Evolutionary conservation across 1,284 basidiomycete species (phyloP), one percentile per base, ranked within the genome.

Genomic region (Ustilago xerochloae): DNA sequence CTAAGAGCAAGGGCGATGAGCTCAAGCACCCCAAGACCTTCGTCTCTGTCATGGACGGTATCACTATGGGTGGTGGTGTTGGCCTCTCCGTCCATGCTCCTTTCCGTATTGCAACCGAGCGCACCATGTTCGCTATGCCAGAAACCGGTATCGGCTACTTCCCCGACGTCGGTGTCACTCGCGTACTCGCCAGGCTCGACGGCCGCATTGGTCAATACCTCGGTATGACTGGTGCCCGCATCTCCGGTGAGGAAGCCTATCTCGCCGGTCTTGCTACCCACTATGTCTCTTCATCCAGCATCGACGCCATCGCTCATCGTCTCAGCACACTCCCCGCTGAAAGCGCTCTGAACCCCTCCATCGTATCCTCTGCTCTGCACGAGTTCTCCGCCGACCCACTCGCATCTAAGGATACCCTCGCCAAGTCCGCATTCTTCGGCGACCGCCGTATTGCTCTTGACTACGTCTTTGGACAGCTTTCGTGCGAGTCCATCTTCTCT

Each of bases 51-150:
- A 90, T 98, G 86, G 49, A 65, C 39, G 65, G 63, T 28, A 63
- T 75, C 56, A 36, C 72, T 94, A 94, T 98, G 92, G 97, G 97
- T 39, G 97, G 97, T 61, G 97, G 97, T 51, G 93, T 93, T 32
- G 97, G 97, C 48, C 89, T 99, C 55, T 89, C 90, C 30, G 90
- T 92, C n/a, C 90, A 92, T 70, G 95, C 94, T 4, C 89, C 91
- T 0, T 94, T 99, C 86, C 89, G 97, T 68, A 89, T 99, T 63
- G 95, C 95, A 4, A 98, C 97, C 4, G 94, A 97, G 85, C 92
- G 92, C 45, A 97, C 96, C 0, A n/a, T 83, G 45, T 81, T 81
- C 36, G 92, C 94, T n/a, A 99, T 99, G 96, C 97, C 97, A 33
- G 82, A 84, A 64, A 82, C 81, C 9, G 80, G 78, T n/a, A 84